phyloP scores from a whole-genome alignment of 148 eudicot genomes.

The Drosera capensis region DNA sequence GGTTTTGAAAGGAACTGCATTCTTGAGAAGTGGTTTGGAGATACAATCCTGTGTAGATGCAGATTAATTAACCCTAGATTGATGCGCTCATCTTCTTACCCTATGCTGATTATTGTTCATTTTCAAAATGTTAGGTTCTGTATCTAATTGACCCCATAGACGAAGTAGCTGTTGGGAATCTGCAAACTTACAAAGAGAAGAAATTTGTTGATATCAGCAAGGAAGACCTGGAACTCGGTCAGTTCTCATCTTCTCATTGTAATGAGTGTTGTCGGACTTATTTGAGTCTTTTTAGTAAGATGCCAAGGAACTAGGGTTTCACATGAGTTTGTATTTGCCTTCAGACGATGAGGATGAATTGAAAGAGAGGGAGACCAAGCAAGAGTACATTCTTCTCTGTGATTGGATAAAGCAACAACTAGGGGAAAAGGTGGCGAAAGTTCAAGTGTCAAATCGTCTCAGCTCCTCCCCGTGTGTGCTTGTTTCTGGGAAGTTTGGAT shows the following conservation, averaged over 20 bases:
- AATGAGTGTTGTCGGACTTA: background rate
- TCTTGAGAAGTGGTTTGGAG: no score
- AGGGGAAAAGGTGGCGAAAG: slow-evolving; percentile 98
- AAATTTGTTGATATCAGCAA: slow-evolving; percentile 99
- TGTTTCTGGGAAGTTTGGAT: slow-evolving; percentile 96
- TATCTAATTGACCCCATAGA: slow-evolving; percentile 89
- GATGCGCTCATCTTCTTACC: background rate
- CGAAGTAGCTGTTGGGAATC: slow-evolving; percentile 90
- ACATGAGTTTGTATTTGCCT: background rate
- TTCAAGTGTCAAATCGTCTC: slow-evolving; percentile 84
- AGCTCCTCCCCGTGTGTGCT: slow-evolving; percentile 96
- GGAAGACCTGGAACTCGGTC: slow-evolving; percentile 97
- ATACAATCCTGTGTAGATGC: no score
- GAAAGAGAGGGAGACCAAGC: slow-evolving; percentile 76
- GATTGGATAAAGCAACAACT: slow-evolving; percentile 99
- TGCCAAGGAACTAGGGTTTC: no score
- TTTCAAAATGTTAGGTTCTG: slow-evolving; percentile 25
- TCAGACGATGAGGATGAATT: slow-evolving; percentile 91
- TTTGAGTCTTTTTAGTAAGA: no score
- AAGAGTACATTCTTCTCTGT: slow-evolving; percentile 78
- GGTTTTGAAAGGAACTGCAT: no score
- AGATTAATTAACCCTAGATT: no score
- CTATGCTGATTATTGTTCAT: background rate
- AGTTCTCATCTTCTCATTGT: slow-evolving; percentile 8
- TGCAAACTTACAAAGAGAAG: slow-evolving; percentile 93